These are phyloP conservation scores for Viola odorata DNA, from an alignment of 345 rosid species.

Conservation along the genomic window DNA sequence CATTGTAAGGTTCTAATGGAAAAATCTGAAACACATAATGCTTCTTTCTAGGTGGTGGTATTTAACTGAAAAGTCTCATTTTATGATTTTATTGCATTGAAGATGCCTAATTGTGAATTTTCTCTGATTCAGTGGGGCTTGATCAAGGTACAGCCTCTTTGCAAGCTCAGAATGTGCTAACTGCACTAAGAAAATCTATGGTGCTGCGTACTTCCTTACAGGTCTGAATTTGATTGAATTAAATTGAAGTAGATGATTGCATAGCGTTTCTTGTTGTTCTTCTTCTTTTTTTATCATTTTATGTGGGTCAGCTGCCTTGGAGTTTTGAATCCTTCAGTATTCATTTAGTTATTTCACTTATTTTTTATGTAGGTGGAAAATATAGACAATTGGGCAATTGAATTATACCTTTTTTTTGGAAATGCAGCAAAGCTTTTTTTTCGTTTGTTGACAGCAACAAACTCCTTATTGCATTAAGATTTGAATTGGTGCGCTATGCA, in stretches of 20 bases:
- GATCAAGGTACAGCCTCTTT: constrained; percentile 28
- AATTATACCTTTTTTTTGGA: too few relatives aligned
- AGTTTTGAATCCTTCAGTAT: too few relatives aligned
- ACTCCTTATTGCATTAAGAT: too few relatives aligned
- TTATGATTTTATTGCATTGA: neutral
- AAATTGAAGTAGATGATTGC: neutral
- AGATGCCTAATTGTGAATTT: constrained; percentile 1
- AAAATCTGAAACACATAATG: constrained; percentile 7
- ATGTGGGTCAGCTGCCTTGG: too few relatives aligned
- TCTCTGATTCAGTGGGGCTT: constrained; percentile 12
- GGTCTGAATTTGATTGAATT: constrained; percentile 28
- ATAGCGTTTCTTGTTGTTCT: too few relatives aligned
- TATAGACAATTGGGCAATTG: too few relatives aligned
- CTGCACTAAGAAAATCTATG: constrained; percentile 58
- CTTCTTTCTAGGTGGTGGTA: constrained; percentile 20
- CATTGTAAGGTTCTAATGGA: constrained; percentile 8
- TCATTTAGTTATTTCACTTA: too few relatives aligned
- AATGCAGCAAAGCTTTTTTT: too few relatives aligned
- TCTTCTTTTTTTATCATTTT: too few relatives aligned
- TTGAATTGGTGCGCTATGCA: too few relatives aligned
- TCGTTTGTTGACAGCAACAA: too few relatives aligned
- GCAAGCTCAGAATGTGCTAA: constrained; percentile 49
- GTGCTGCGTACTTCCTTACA: constrained; percentile 57
- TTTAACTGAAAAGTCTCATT: constrained; percentile 5
- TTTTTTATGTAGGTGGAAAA: too few relatives aligned